Evolutionary conservation across 345 rosid species (phyloP), one percentile per base, ranked within the genome.

Genomic region (Eucalyptus pauciflora): DNA sequence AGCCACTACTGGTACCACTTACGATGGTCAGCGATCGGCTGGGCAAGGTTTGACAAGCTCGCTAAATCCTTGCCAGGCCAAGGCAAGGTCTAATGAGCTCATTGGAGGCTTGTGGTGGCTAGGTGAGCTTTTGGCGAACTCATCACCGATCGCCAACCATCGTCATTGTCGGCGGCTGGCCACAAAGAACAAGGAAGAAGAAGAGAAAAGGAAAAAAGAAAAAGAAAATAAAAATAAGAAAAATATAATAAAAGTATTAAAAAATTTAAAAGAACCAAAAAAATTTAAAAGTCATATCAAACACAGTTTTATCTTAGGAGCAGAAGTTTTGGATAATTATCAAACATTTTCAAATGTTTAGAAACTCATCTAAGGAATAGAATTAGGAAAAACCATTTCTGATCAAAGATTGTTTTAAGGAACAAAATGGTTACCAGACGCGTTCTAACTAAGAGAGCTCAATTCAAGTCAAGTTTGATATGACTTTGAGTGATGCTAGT

Each of bases 141-240:
- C 5, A 0, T 20, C 0, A 0, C 0, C 10, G 0, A 52, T 0
- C 0, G 0, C 4, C 4, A 1, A 7, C 58, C 58, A 18, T 18
- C 10, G 1, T 4, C 10, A 0, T 52, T 18, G 58, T 0, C 1
- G 58, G 24, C 0, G 0, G 24, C 58, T 18, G 0, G 58, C 58
- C 58, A 52, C 58, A 52, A 20, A 52, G 58, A 52, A 18, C 4
- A 7, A 52, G 24, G 58, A 52, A 52, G 58, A 52, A 52, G 24
- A 52, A 52, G 58, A 52, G 24, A 52, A 52, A 52, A 52, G 4
- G 58, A 18, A 52, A 18, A 0, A 18, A 52, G 4, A 17, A 51
- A 51, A 50, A 50, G 0, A 14, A 50, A 16, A 50, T 0, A 2
- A 15, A 50, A 16, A 52, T 3, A 18, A 18, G 24, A 52, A 52